Evolutionary conservation across 106 monocot species (phyloP), one percentile per base, ranked within the genome.

Genomic region (Dendrobium chrysotoxum): DNA sequence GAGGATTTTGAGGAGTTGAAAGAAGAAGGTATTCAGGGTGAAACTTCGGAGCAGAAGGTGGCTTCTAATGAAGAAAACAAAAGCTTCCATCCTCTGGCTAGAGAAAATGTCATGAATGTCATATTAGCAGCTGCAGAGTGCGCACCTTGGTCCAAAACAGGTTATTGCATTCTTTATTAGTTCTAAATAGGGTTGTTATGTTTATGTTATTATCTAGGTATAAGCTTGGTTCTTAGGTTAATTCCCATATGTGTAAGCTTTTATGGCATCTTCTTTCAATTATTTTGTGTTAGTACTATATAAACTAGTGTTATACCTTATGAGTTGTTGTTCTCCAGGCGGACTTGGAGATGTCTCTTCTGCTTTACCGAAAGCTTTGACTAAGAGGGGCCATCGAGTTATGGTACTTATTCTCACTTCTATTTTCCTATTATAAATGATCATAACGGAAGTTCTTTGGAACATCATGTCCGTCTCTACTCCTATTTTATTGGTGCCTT

Each of bases 81-180:
- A 41, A 53, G 77, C 64, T 65, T 65, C 64, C 6, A 26, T 79
- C 85, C 94, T 38, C 87, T 90, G 79, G 92, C 88, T 53, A 84
- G 87, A 12, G 77, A 31, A 7, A 88, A 95, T 83, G 90, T 87
- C 80, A 92, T 95, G 90, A 95, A 95, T 85, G 67, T 95, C 46
- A 88, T 95, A 79, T 26, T 95, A 46, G 92, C 87, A 55, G 74
- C 95, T 20, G 92, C 90, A 75, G 95, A 95, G 82, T 95, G 95
- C 81, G 90, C 92, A 83, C 95, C 92, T 84, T 95, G 95, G 95
- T 95, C 90, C 40, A 95, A 95, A 90, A 90, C 95, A 88, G 95
- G 95, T 15, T 25, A 65, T 65, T 65, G 64, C 26, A 65, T n/a
- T 78, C 87, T 79, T 46, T 46, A 2, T 61, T 61, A 61, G 23